These are phyloP conservation scores for Trichoderma sp. DNA, from an alignment of 2,329 filamentous ascomycete species.

Conservation along the genomic window DNA sequence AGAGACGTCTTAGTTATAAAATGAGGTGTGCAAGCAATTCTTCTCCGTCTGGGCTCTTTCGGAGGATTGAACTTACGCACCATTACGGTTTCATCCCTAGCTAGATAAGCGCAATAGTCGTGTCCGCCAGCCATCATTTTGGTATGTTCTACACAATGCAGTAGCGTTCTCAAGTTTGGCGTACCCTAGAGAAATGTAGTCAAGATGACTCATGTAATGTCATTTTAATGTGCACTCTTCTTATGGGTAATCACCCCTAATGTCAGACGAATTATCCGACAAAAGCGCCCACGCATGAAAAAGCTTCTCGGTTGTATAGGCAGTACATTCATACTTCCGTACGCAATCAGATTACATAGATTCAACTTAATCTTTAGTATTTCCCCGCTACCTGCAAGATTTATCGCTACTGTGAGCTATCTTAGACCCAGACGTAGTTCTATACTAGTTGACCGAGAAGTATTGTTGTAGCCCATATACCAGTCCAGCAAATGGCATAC, in stretches of 20 bases:
- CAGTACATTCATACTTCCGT: neutral
- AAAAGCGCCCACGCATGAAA: too few relatives aligned
- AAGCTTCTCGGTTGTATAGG: too few relatives aligned
- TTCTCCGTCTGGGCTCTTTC: neutral
- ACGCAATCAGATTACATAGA: neutral
- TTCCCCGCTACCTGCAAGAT: neutral
- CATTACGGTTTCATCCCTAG: neutral
- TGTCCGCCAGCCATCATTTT: neutral
- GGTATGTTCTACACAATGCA: neutral
- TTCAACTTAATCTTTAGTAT: neutral
- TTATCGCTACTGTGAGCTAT: neutral
- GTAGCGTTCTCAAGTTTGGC: neutral
- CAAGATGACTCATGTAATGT: neutral
- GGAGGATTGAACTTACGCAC: neutral
- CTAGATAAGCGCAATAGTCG: neutral
- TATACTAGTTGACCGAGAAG: neutral
- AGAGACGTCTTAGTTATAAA: neutral
- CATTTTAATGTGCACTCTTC: neutral
- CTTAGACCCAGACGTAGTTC: neutral
- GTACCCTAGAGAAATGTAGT: neutral
- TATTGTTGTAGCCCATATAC: neutral
- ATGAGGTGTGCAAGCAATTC: neutral
- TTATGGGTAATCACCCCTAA: too few relatives aligned
- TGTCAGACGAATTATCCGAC: too few relatives aligned
- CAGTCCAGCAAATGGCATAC: neutral